Evolutionary conservation across 2,329 filamentous ascomycete genomes (phyloP), one percentile per base, ranked within the genome.

Genomic region (Ceratocystis alfenasii): DNA sequence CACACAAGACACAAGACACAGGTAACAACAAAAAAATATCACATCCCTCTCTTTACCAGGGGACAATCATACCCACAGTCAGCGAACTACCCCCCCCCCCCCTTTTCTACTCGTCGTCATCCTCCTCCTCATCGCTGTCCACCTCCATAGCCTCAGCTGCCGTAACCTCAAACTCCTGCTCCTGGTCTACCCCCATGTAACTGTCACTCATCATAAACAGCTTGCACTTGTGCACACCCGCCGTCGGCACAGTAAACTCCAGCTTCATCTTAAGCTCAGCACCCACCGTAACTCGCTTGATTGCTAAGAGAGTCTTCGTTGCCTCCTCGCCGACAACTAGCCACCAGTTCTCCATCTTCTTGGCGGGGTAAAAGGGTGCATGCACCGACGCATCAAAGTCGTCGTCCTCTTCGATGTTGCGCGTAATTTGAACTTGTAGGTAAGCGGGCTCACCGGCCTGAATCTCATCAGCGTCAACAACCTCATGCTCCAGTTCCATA

Each of bases 321-420:
- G 85, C 88, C 77, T 96, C 91, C 71, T 97, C 92, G 36, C 92
- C 93, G 44, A 99, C 90, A 22, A 99, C 90, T 66, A 99, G 78
- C 94, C 94, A 99, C 92, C 92, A 99, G 74, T 94, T 96, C 81
- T 99, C 94, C 79, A 90, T 87, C 81, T 99, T 99, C 75, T 88
- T 87, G 62, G 76, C 80, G 0, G 94, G 92, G 74, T 94, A 99
- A 80, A 97, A 99, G 0, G 94, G 94, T 63, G 93, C 92, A 74
- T 97, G 92, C 1, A 97, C 95, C 1, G 86, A 87, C 1, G 87
- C 83, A 74, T 96, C 90, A 17, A 88, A 83, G 25, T 83, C 79
- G 12, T 80, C 79, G 64, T 85, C 83, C 64, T 87, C 84, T n/a
- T 86, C 87, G 4, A 93, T 78, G 72, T 95, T 91, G 41, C 94